Conservation (phyloP, 768 basidiomycete species). For the Calocera viscosa region DNA sequence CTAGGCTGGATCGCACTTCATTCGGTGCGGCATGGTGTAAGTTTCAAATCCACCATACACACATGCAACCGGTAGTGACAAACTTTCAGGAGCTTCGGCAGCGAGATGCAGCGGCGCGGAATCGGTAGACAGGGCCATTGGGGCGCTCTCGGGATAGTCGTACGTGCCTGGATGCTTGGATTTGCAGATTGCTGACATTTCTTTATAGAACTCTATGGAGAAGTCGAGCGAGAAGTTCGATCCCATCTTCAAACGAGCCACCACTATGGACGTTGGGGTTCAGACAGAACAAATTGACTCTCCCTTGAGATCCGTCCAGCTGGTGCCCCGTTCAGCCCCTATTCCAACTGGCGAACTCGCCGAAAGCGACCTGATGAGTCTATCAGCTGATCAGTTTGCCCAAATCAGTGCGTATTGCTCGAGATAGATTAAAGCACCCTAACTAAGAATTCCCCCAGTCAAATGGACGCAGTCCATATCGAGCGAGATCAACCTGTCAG, state of each 20-base stretch:
- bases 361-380: neutral
- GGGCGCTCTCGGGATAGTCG: constrained; percentile 61
- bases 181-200: neutral
- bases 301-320: neutral
- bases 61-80: neutral
- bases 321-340: neutral
- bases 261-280: neutral
- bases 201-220: neutral
- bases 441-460: neutral
- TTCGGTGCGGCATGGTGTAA: constrained; percentile 46
- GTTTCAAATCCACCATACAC: neutral
- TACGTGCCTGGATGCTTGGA: neutral
- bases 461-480: constrained; percentile 45
- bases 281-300: constrained; percentile 8
- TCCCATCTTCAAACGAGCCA: neutral
- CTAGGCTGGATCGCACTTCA: constrained; percentile 44
- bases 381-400: neutral
- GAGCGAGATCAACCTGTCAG: constrained; percentile 55
- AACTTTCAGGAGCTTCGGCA: constrained; percentile 36
- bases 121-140: constrained; percentile 55
- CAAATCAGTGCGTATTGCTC: neutral
- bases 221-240: neutral
- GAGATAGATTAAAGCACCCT: neutral
- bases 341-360: neutral
- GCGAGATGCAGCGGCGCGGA: constrained; percentile 53